Conservation (phyloP, 2,329 filamentous ascomycete species). For the Alternaria sp. region DNA sequence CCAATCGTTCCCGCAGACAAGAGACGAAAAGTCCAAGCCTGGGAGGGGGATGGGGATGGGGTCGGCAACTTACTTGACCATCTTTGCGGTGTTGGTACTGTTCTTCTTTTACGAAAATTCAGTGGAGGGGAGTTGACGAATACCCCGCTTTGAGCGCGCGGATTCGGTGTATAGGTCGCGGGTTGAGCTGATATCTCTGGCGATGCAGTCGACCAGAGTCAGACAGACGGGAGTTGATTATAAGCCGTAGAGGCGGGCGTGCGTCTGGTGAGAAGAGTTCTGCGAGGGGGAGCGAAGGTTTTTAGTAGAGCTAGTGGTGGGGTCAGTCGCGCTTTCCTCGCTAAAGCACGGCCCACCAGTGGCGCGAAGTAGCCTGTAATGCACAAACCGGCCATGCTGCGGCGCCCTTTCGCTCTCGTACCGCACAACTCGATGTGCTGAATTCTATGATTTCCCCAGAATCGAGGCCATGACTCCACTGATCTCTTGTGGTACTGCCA, state of each 20-base stretch:
- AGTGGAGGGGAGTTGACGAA: conserved; percentile 37
- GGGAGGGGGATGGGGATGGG: background rate
- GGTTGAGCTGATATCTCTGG: conserved; percentile 41
- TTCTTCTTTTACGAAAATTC: conserved; percentile 45
- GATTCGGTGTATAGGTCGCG: conserved; percentile 27
- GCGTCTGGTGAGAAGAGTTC: conserved; percentile 20
- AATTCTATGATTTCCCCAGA: background rate
- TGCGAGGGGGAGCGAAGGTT: conserved; percentile 21
- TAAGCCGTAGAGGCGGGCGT: conserved; percentile 31
- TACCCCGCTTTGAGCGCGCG: conserved; percentile 46
- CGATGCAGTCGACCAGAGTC: conserved; percentile 39
- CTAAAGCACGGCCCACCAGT: conserved; percentile 21
- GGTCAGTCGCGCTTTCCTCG: conserved; percentile 22
- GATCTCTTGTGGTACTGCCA: background rate
- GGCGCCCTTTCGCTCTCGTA: conserved; percentile 16
- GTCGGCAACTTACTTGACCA: conserved; percentile 90
- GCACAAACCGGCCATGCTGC: conserved; percentile 10
- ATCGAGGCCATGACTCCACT: background rate
- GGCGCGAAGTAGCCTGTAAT: conserved; percentile 15
- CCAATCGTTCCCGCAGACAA: background rate
- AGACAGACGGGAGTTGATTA: conserved; percentile 31
- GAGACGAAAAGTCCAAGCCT: background rate
- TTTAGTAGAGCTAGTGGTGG: conserved; percentile 22
- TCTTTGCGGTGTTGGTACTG: conserved; percentile 79
- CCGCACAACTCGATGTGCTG: background rate